Evolutionary conservation across 352 stramenopile genomes (phyloP), one percentile per base, ranked within the genome.

Genomic region (Pythium grandisporangium): DNA sequence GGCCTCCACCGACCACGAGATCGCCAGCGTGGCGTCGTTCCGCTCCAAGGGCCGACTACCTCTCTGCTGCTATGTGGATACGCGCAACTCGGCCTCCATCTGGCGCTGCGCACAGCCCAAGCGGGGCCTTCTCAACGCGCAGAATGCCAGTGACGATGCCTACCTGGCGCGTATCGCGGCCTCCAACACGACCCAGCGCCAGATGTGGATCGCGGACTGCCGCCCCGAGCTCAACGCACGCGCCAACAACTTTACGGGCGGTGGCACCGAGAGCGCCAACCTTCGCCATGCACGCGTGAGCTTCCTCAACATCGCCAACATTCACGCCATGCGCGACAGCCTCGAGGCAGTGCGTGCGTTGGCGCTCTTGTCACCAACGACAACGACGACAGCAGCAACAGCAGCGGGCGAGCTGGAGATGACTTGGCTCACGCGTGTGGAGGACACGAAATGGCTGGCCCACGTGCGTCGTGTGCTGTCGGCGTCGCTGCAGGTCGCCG

Each of bases 241-340:
- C 12, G 84, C 82, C 21, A 97, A 96, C 51, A 90, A 89, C 32
- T 56, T 95, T 29, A 93, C 80, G 0, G 89, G 89, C 26, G 90
- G 88, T 8, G 89, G 89, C 30, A 95, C 77, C 2, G 89, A 97
- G 46, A 95, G 83, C 42, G 66, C 68, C 5, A 88, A 56, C 38
- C 62, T 85, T 12, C 54, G 63, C 11, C 86, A 95, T 37, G 74
- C 77, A 6, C 66, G 53, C 7, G 61, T 97, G 32, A 78, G 58
- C 7, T 96, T 95, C 47, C 63, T 95, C 13, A 87, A 94, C 53
- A 96, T 97, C 42, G 79, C 78, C 13, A 96, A 97, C 60, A 97
- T 97, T 45, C 89, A 97, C 51, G 84, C 80, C 6, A 93, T 97
- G 75, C 79, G 90, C 12, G 81, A 96, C 37, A 86, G 69, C 48